Percentiles rank a stretch among this genome's conserved stretches.
Evolutionary conservation across 2,329 filamentous ascomycete species (phyloP).

Genomic region (Fusarium mangiferae): DNA sequence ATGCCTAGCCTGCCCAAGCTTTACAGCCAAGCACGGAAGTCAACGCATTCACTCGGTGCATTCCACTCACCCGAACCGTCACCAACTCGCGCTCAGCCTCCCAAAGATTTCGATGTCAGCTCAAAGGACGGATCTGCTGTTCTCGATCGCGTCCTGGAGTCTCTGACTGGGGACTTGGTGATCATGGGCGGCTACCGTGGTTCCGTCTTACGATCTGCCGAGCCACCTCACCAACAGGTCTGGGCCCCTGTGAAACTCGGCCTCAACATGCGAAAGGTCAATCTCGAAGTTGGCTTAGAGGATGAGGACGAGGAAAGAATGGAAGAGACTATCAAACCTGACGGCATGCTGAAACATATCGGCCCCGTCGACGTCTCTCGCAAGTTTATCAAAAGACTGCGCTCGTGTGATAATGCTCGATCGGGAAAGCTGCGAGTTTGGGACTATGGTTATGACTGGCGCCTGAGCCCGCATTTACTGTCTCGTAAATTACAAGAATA

Average conservation of each 20-base stretch:
- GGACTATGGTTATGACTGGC: slow-evolving; percentile 96
- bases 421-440: slow-evolving; percentile 80
- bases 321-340: slow-evolving; percentile 84
- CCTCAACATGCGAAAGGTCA: slow-evolving; percentile 88
- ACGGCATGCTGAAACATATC: slow-evolving; percentile 90
- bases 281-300: slow-evolving; percentile 86
- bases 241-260: slow-evolving; percentile 97
- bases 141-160: slow-evolving; percentile 68
- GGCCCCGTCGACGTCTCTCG: slow-evolving; percentile 91
- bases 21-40: slow-evolving; percentile 47
- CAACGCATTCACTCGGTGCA: slow-evolving; percentile 47
- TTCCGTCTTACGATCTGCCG: slow-evolving; percentile 85
- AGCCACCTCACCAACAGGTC: slow-evolving; percentile 83
- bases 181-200: slow-evolving; percentile 91
- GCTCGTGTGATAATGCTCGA: slow-evolving; percentile 77
- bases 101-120: slow-evolving; percentile 19
- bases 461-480: slow-evolving; percentile 81
- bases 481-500: slow-evolving; percentile 78
- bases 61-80: slow-evolving; percentile 43
- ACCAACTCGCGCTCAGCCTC: slow-evolving; percentile 41
- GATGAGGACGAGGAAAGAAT: slow-evolving; percentile 85
- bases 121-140: slow-evolving; percentile 43
- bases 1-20: slow-evolving; percentile 71
- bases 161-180: slow-evolving; percentile 85
- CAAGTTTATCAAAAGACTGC: slow-evolving; percentile 80